Evolutionary conservation across 2,329 filamentous ascomycete genomes (phyloP).

Genomic region (Ophiostoma novo-ulmi): DNA sequence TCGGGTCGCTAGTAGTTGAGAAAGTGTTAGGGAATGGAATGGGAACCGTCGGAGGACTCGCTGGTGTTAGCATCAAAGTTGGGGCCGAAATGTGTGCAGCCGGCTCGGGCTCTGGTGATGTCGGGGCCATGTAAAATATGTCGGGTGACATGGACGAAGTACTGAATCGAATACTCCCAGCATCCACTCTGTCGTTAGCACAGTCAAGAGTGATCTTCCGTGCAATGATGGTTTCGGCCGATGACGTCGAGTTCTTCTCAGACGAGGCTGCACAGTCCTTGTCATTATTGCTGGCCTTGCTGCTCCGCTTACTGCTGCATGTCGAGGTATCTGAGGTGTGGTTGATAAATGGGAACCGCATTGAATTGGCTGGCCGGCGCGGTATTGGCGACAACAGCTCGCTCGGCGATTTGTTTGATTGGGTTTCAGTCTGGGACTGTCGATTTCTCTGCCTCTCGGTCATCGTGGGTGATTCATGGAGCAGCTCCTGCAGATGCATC

Average conservation of each 20-base stretch:
- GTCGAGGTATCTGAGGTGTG: neutral
- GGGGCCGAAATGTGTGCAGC: neutral
- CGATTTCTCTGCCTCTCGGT: neutral
- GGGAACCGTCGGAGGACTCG: neutral
- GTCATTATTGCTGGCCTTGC: neutral
- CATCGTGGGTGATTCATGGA: neutral
- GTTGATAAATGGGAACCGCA: neutral
- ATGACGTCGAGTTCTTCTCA: neutral
- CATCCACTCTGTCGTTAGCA: neutral
- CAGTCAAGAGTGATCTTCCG: neutral
- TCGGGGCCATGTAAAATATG: neutral
- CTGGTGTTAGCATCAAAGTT: neutral
- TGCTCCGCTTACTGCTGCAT: neutral
- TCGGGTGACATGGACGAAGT: neutral
- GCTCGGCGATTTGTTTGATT: no score
- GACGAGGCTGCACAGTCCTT: neutral
- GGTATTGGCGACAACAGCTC: conserved; percentile 9
- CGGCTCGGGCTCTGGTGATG: neutral
- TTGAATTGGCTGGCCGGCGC: neutral
- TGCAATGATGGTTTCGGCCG: neutral
- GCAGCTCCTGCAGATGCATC: neutral
- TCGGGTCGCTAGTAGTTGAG: neutral
- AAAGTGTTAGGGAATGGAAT: neutral
- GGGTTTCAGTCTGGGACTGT: neutral
- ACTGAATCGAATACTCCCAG: neutral